phyloP scores from a whole-genome alignment of 345 rosid genomes.

The Tarenaya hassleriana region DNA sequence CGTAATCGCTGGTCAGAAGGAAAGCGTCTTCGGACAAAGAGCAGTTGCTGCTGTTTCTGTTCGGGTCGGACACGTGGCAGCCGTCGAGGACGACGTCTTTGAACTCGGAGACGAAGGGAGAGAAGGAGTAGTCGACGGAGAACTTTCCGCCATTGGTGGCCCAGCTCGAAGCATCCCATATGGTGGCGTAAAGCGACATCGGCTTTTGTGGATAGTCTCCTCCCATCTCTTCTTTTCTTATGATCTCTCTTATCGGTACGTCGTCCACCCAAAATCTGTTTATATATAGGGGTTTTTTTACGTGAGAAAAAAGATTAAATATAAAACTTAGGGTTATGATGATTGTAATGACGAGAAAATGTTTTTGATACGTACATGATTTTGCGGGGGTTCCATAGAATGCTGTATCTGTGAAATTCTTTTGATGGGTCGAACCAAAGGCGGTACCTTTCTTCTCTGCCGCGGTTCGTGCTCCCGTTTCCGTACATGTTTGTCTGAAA shows the following conservation, averaged over 20 bases:
- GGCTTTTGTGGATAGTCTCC: conserved; percentile 83
- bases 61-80: conserved; percentile 50
- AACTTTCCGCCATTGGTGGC: conserved; percentile 78
- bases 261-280: conserved; percentile 85
- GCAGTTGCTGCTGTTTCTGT: conserved; percentile 21
- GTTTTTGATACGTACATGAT: conserved; percentile 80
- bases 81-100: conserved; percentile 64
- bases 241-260: conserved; percentile 70
- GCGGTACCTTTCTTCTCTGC: conserved; percentile 82
- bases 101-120: conserved; percentile 72
- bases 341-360: conserved; percentile 5
- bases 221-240: conserved; percentile 56
- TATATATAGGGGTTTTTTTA: too few species aligned
- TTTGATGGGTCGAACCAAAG: conserved; percentile 94
- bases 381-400: conserved; percentile 64
- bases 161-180: conserved; percentile 97
- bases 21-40: conserved; percentile 21
- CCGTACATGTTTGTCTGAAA: conserved; percentile 91
- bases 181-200: conserved; percentile 82
- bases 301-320: too few species aligned
- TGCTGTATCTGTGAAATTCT: conserved; percentile 83
- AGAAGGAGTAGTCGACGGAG: conserved; percentile 62
- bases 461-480: conserved; percentile 75
- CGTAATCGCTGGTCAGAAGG: conserved; percentile 38
- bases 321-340: too few species aligned